Base-by-base conservation (phyloP, 768 basidiomycete species). In the Pholiota molesta region DNA sequence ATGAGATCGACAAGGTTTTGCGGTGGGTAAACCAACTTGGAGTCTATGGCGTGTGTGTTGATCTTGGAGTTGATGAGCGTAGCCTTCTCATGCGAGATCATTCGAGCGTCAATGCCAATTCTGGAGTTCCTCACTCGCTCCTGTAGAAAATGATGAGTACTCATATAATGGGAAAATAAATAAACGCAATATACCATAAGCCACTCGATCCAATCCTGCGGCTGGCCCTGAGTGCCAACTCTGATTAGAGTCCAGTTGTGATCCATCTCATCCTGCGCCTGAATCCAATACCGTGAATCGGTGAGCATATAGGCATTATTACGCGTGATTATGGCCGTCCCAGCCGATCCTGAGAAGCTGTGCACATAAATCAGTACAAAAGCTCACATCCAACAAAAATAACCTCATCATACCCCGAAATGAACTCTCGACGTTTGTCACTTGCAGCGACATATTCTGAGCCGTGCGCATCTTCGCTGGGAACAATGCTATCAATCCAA, bases 51-150 rank as follows among this genome's bases (percentile, higher is more conserved):
- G n/a, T 21, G 17, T 17, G 49, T 44, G 19, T 73, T 73, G 8
- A 94, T 79, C 65, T 84, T 85, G 47, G 80, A 69, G 62, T 84
- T 86, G 57, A 95, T 77, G 47, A 80, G 75, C 10, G 82, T 78
- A 14, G 89, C 90, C 61, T 87, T 87, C 68, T 89, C 86, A 69
- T 91, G 86, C 0, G 92, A 84, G 58, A 95, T 75, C 85, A 94
- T 89, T 16, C 91, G 86, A 2, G 93, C 90, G 72, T 97, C 95
- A 58, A 96, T 82, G 13, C 94, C 95, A 53, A 96, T 85, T 67
- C 85, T 80, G 28, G 81, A 71, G 45, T 77, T 77, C 53, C 72
- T 68, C 68, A 79, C 74, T 67, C 83, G 82, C 64, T 66, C 61
- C 75, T 78, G 52, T 49, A 40, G 5, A 53, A 23, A n/a, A 16